Evolutionary conservation across 306 rosid genomes (phyloP), one percentile per base, ranked within the genome.

Genomic region (Mimosa pudica): DNA sequence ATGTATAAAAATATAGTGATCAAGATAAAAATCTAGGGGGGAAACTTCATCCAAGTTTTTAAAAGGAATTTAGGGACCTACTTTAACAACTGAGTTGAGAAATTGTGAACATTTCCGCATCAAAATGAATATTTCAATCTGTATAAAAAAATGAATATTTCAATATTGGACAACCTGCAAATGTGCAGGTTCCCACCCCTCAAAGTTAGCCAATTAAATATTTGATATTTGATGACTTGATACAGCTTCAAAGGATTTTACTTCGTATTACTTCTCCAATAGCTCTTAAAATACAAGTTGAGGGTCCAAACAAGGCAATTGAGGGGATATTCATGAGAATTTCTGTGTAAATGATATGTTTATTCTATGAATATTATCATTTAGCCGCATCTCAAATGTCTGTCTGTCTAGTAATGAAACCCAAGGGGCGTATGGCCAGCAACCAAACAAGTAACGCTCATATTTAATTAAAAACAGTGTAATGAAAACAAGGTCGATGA

Each of bases 341-440:
- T 24, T 24, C 30, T 24, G 30, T 24, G 30, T 4, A 13, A 54
- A 17, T 54, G 20, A 54, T 54, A 16, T 54, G 20, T 64, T 17
- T n/a, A 55, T 30, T 30, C 14, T 57, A 51, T 6, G 35, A 36
- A 35, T 36, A 13, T 63, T 41, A 73, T 49, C 65, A 24, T 68
- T 81, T 20, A 24, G 65, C 65, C 35, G 77, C 84, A 68, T 75
- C 75, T 11, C 62, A 44, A 7, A 8, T 47, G 8, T 8, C 5
- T 74, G 75, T 42, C 75, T 16, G 3, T 14, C 76, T 17, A 14
- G 17, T 46, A 4, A 66, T 2, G 10, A 30, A 52, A 42, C n/a
- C 48, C 24, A 52, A 20, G 42, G 42, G 79, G 4, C 41, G 11
- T 16, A 8, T 20, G 12, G 0, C 46, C 20, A 35, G 0, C 46